These are phyloP conservation scores for Mycena olivaceomarginata DNA, from an alignment of 768 basidiomycete genomes.

Conservation along the genomic window DNA sequence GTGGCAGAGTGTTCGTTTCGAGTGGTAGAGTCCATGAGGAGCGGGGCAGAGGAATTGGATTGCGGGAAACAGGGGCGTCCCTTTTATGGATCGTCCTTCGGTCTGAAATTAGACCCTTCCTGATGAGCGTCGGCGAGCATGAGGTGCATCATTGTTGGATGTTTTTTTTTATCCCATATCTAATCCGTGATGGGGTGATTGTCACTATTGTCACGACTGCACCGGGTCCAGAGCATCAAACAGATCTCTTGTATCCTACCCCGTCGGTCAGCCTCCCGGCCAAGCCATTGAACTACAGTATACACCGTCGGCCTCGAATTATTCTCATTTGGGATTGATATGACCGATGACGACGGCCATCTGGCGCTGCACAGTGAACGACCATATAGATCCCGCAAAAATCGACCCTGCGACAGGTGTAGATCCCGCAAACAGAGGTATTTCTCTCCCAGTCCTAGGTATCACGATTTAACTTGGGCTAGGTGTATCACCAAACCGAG, in stretches of 20 bases:
- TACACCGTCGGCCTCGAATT: too few species aligned
- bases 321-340: too few species aligned
- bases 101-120: too few species aligned
- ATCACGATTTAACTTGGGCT: conserved; percentile 3
- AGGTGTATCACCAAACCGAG: conserved; percentile 44
- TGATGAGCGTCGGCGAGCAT: not conserved
- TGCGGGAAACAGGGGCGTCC: conserved; percentile 25
- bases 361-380: not conserved
- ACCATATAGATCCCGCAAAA: conserved; percentile 35
- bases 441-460: not conserved
- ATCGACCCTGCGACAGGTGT: conserved; percentile 39
- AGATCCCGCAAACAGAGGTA: conserved; percentile 39
- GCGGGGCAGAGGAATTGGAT: conserved; percentile 6
- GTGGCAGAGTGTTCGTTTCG: conserved; percentile 30
- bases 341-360: too few species aligned
- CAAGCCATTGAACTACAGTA: not conserved
- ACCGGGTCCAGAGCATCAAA: too few species aligned
- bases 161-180: too few species aligned
- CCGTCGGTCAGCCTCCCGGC: conserved; percentile 33
- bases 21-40: conserved; percentile 21
- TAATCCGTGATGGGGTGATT: too few species aligned
- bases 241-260: not conserved
- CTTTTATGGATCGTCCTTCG: conserved; percentile 27
- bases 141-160: too few species aligned
- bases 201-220: too few species aligned